These are phyloP conservation scores for Oryza glumipatula DNA, from an alignment of 176 grass and related monocot species.

Conservation along the genomic window DNA sequence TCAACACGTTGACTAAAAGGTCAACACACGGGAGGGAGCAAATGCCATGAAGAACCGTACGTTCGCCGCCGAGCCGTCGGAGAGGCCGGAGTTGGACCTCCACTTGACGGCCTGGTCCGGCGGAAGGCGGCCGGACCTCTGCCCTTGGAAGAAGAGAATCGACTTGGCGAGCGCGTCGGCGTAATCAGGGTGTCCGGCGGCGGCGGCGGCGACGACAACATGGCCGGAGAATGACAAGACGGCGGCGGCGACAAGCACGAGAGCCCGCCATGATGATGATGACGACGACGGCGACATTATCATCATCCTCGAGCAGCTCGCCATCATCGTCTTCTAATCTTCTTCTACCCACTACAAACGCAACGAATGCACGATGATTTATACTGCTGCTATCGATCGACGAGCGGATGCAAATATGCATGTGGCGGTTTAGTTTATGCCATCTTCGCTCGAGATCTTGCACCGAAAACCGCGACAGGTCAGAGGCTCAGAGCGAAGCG, in stretches of 20 bases:
- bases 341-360: neutral
- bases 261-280: neutral
- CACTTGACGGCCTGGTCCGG: conserved; percentile 68
- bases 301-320: neutral
- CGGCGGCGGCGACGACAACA: neutral
- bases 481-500: no score
- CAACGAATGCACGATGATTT: neutral
- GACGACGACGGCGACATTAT: neutral
- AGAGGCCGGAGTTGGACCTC: conserved; percentile 80
- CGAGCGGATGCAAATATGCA: neutral
- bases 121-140: conserved; percentile 80
- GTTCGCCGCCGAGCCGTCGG: conserved; percentile 65
- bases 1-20: neutral
- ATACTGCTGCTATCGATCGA: neutral
- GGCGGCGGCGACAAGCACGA: conserved; percentile 21
- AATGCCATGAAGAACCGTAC: conserved; percentile 16
- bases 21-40: neutral
- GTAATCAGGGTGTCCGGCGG: conserved; percentile 55
- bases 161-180: conserved; percentile 76
- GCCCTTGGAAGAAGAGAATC: conserved; percentile 86
- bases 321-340: neutral
- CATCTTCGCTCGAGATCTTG: conserved; percentile 13
- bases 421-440: conserved; percentile 23
- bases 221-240: neutral
- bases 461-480: no score